Evolutionary conservation across 352 stramenopile genomes (phyloP), one percentile per base, ranked within the genome.

Genomic region (Phytopythium mirpurense): DNA sequence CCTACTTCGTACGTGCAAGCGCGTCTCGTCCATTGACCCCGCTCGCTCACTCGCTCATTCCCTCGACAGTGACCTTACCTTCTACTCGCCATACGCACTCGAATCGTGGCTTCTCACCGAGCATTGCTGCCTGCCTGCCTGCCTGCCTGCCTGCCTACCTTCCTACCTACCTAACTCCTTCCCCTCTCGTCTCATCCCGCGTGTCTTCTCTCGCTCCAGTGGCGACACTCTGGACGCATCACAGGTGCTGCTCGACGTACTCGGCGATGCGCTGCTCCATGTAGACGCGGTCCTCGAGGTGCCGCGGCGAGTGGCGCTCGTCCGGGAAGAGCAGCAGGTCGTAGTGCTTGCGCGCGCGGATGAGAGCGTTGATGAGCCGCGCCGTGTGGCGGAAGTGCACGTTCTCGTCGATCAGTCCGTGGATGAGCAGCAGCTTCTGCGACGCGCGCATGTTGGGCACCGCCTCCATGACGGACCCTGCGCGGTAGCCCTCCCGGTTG

Each of bases 321-420:
- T 96, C 83, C 7, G 96, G 96, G 69, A 99, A 98, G 26, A 98
- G 67, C 21, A 98, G 73, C 49, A 99, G 63, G 56, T 99, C 96
- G 69, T 99, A 99, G 54, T 92, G 83, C 74, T 98, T 98, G 27
- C 90, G 78, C 52, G 82, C 80, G 26, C 74, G 76, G 62, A 99
- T 98, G 29, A 99, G 68, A 54, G 88, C 75, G 56, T 98, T 97
- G 67, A 99, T 98, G 47, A 99, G 79, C 3, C 94, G 84, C 54
- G 96, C 92, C 21, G 96, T 98, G 74, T 99, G 96, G 37, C 96
- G 86, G 68, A 99, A 99, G 68, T 99, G 96, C 46, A 99, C 96
- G 63, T 99, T 99, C 67, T 99, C 95, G 64, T 98, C 95, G 47
- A 98, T 98, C 15, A 98, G 74, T 2, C 96, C 96, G 70, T 99